A percentile compares a stretch with the other conserved stretches of the same genome.
phyloP scores from a whole-genome alignment of 1,284 basidiomycete genomes.

The Anthracocystis setariae region DNA sequence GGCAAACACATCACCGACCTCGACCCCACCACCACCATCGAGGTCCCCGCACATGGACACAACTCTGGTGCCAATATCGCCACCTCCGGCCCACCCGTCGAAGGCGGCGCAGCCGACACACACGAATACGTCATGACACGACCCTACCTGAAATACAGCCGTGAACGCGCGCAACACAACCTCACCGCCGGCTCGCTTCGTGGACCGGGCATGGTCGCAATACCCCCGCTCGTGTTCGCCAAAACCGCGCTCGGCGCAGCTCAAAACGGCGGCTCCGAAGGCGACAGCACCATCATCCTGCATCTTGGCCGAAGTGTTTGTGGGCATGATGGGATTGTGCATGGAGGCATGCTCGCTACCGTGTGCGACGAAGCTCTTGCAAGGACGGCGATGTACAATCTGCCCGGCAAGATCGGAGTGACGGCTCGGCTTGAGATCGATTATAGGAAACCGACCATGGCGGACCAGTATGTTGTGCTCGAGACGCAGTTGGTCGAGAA shows the following conservation, averaged over 20 bases:
- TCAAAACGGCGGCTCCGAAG: constrained; percentile 54
- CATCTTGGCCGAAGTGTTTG: constrained; percentile 88
- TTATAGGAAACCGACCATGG: constrained; percentile 67
- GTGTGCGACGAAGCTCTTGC: constrained; percentile 87
- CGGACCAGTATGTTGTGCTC: constrained; percentile 72
- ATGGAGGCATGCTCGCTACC: constrained; percentile 90
- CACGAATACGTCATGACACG: constrained; percentile 70
- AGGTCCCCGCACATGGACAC: constrained; percentile 34
- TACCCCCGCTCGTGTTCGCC: constrained; percentile 59
- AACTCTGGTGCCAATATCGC: constrained; percentile 28
- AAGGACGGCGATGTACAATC: constrained; percentile 72
- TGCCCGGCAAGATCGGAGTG: constrained; percentile 90
- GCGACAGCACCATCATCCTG: constrained; percentile 71
- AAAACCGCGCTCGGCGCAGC: constrained; percentile 58
- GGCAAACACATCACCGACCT: constrained; percentile 30
- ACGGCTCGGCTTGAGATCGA: constrained; percentile 74
- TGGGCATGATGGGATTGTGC: constrained; percentile 89
- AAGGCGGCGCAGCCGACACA: constrained; percentile 36
- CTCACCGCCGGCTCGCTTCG: constrained; percentile 84
- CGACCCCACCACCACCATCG: constrained; percentile 28
- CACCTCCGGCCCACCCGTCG: constrained; percentile 24
- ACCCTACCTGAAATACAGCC: constrained; percentile 77
- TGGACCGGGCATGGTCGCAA: constrained; percentile 73
- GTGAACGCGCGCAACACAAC: constrained; percentile 78
- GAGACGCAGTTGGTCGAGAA: constrained; percentile 75